Evolutionary conservation across 2,329 filamentous ascomycete genomes (phyloP), one percentile per base, ranked within the genome.

Genomic region (Hymenoscyphus fraxineus): DNA sequence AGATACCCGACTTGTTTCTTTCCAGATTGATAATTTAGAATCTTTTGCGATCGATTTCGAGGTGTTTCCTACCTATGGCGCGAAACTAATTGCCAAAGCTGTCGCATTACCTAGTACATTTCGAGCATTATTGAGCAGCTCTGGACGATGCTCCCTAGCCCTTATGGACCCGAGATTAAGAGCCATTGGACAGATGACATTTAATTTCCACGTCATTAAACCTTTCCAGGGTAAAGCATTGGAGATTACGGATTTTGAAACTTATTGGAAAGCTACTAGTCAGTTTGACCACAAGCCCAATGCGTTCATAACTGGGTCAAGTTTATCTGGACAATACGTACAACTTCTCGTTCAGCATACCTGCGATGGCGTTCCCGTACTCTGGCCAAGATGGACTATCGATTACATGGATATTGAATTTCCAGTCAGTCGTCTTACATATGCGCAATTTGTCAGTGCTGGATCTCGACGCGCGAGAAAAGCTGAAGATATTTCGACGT

Each of bases 211-310:
- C 75, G 92, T 98, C 32, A 96, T 99, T 76, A 97, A 97, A 74
- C 95, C 95, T 0, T 99, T 98, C 79, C 87, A 88, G 67, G 94
- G 95, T 7, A 90, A 93, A 66, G 93, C 95, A 3, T 81, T 99
- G 27, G 95, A 99, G 77, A 97, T 99, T 66, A 96, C 95, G 0
- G 93, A 98, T 74, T 99, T 98, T 72, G 95, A 96, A 68, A 98
- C 95, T 0, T 99, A 99, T 77, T 99, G 95, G 95, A 99, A 98
- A 78, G 94, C 94, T 0, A 99, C 95, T 0, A 97, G 93, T 73
- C 93, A 97, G 71, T 85, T 95, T 58, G 92, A 97, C 75, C 88
- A 91, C 60, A 91, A 93, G 58, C 89, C 90, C 31, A 95, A 86
- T 73, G 91, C 92, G 31, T 86, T 98, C 31, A 92, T 99, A 19